Evolutionary conservation across 192 early-diverging fungal species (phyloP), one percentile per base, ranked within the genome.

Genomic region (Borealophlyctis nickersoniae): DNA sequence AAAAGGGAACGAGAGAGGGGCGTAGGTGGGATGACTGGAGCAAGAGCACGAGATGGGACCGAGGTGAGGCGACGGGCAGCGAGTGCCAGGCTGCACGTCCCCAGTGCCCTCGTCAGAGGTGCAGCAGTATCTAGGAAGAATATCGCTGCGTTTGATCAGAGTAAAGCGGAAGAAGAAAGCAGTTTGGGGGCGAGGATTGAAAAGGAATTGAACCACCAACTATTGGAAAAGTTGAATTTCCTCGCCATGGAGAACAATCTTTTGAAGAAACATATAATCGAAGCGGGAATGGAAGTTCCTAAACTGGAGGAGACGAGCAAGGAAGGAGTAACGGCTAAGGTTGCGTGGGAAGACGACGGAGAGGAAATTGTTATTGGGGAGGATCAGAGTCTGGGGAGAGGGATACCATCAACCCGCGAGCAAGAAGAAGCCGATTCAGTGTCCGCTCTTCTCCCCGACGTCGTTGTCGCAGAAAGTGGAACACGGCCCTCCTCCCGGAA

Each of bases 201-300:
- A 51, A 69, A 62, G 33, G 59, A 61, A 24, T 13, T 63, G 4
- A 70, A 64, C 30, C 36, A 56, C 19, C 61, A 64, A 26, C 23
- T 64, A 48, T 53, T 70, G 11, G 29, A 49, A 5, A 70, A 64
- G 36, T 52, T 71, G 48, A 66, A 65, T 54, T 22, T 49, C 29
- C 59, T 71, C 22, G 61, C 56, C 27, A n/a, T 62, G 30, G 60
- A 74, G 56, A 74, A 74, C 54, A 69, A 70, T 32, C 54, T 60
- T 7, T 56, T 74, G n/a, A 61, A 67, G 14, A 11, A 65, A 28
- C 58, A 60, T 45, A 35, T 74, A 24, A 63, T 59, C 55, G 62
- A 71, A 29, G 61, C 65, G 35, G 69, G 66, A n/a, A 67, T 71
- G 19, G 30, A 36, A 24, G 30, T 68, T 0, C 65, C 71, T 24